Evolutionary conservation across 2,329 filamentous ascomycete genomes (phyloP), one percentile per base, ranked within the genome.

Genomic region (Hymenotorrendiella dingleyae): DNA sequence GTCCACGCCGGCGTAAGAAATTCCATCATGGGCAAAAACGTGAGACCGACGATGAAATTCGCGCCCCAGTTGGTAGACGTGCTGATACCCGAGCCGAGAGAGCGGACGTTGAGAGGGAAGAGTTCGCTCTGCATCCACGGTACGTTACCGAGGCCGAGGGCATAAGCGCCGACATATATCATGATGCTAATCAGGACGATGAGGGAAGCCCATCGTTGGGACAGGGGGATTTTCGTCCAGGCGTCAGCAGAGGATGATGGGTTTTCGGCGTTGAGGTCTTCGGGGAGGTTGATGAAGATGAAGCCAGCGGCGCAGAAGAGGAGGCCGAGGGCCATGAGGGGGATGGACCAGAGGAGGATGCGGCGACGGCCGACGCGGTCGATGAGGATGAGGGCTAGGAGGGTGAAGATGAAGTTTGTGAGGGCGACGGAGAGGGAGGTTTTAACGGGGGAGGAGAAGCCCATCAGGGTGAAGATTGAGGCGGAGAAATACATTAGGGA

Each of bases 41-140:
- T 93, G 47, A 94, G 67, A 0, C 89, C 90, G 1, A 96, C 74
- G 14, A 93, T 62, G 46, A 94, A 93, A 61, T 97, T 97, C 19
- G 84, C 81, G 4, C 74, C 76, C 91, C 91, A 97, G 58, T 85
- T 96, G 6, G 86, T 94, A 4, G 82, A 83, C 6, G 90, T 91
- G 2, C 84, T 76, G 4, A 87, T 63, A 0, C 81, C 81, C 45
- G 82, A 86, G 21, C 86, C 86, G 1, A 87, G 64, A 4, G 82
- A 81, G 36, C 86, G 79, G 34, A 89, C 84, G 22, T 74, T 73
- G 36, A 90, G 70, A 1, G 89, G 85, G 59, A 96, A 96, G 23
- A 95, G 75, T 67, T 97, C 91, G 54, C 83, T 87, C 67, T 95
- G 90, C 73, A 95, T 91, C 91, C 91, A 97, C 0, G 91, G 90